Percentiles rank a stretch among this genome's conserved stretches.
phyloP scores from a whole-genome alignment of 2,329 filamentous ascomycete genomes.

The Venturia pyrina region DNA sequence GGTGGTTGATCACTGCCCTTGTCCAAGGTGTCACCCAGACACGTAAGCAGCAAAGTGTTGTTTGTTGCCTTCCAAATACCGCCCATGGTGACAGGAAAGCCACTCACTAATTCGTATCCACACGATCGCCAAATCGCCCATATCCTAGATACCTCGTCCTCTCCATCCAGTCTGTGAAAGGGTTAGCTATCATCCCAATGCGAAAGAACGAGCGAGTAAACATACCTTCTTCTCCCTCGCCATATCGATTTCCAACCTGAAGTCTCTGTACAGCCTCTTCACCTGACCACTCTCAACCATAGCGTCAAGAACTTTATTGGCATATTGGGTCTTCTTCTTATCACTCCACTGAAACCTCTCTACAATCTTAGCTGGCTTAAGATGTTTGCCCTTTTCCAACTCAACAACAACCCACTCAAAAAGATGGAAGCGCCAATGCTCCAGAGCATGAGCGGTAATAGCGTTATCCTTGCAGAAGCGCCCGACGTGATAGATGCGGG shows the following conservation, averaged over 20 bases:
- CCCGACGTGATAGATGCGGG: slow-evolving; percentile 43
- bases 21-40: neutral
- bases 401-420: slow-evolving; percentile 59
- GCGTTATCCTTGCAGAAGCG: slow-evolving; percentile 52
- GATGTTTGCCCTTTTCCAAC: slow-evolving; percentile 48
- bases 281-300: slow-evolving; percentile 55
- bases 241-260: slow-evolving; percentile 51
- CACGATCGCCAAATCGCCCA: neutral
- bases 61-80: neutral
- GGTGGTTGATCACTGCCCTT: too few species aligned
- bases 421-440: slow-evolving; percentile 69
- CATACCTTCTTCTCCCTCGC: slow-evolving; percentile 40
- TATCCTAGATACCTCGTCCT: neutral
- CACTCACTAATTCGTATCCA: neutral
- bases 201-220: neutral
- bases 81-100: neutral
- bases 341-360: slow-evolving; percentile 52
- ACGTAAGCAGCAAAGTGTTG: neutral
- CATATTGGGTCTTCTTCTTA: slow-evolving; percentile 49
- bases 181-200: neutral
- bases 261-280: slow-evolving; percentile 52
- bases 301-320: slow-evolving; percentile 51
- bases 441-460: slow-evolving; percentile 58
- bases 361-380: slow-evolving; percentile 47
- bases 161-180: neutral